Conservation (phyloP, 2,329 filamentous ascomycete genomes). For the Pestalotiopsis sp. region DNA sequence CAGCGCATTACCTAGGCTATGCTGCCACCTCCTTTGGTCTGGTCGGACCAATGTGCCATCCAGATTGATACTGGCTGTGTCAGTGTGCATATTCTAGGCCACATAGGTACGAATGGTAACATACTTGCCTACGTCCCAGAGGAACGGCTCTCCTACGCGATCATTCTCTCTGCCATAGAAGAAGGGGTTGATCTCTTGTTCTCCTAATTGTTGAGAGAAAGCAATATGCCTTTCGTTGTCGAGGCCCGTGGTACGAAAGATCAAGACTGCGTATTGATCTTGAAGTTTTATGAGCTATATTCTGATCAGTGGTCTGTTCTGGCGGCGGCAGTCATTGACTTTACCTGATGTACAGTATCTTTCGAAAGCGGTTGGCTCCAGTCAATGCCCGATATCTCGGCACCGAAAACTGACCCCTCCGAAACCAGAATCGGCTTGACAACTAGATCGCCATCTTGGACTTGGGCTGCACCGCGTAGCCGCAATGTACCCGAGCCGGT, state of each 20-base stretch:
- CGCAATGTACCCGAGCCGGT: not conserved
- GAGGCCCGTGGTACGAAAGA: slow-evolving; percentile 25
- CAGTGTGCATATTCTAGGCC: not conserved
- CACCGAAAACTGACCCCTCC: not conserved
- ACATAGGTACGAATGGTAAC: not conserved
- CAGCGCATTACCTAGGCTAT: slow-evolving; percentile 27
- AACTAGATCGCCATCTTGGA: not conserved
- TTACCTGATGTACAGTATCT: not conserved
- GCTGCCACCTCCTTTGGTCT: slow-evolving; percentile 25
- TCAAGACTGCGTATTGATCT: slow-evolving; percentile 25
- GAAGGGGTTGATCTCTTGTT: slow-evolving; percentile 29
- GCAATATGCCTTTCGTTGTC: slow-evolving; percentile 26
- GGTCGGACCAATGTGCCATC: slow-evolving; percentile 20
- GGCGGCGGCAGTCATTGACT: not conserved
- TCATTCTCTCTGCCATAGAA: slow-evolving; percentile 26
- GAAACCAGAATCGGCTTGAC: slow-evolving; percentile 3
- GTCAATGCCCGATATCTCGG: slow-evolving; percentile 8
- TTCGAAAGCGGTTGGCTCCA: slow-evolving; percentile 5
- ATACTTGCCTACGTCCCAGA: slow-evolving; percentile 26
- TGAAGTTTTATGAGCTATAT: slow-evolving; percentile 25
- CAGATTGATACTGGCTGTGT: slow-evolving; percentile 4
- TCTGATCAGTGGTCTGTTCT: not conserved
- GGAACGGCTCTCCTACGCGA: slow-evolving; percentile 23
- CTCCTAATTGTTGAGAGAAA: slow-evolving; percentile 25
- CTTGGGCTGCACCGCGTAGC: not conserved